Percentiles rank a stretch among this genome's conserved stretches.
These are phyloP conservation scores for Stromatinia cepivora DNA, from an alignment of 2,329 filamentous ascomycete genomes.

Conservation along the genomic window DNA sequence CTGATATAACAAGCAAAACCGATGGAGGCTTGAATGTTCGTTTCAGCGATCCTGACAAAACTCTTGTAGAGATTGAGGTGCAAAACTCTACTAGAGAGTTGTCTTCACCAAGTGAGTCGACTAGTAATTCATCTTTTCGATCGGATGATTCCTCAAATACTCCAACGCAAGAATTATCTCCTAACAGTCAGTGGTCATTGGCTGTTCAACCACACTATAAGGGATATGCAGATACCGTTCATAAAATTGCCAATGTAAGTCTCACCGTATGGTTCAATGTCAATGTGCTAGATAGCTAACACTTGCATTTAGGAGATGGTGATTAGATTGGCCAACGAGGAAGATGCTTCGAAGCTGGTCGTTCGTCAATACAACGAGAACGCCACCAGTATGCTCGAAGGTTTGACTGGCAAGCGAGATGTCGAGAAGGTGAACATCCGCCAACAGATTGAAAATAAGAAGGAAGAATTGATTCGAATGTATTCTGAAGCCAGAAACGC, in stretches of 20 bases:
- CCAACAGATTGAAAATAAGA: conserved; percentile 28
- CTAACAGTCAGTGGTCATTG: conserved; percentile 34
- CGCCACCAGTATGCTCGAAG: conserved; percentile 33
- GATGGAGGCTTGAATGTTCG: conserved; percentile 7
- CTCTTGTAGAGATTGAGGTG: conserved; percentile 25
- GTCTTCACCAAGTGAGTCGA: conserved; percentile 19
- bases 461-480: conserved; percentile 28
- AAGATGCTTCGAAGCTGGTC: conserved; percentile 37
- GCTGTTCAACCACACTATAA: conserved; percentile 39
- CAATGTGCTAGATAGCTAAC: conserved; percentile 28
- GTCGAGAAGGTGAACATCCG: conserved; percentile 28
- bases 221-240: conserved; percentile 32
- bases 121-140: background rate
- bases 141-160: conserved; percentile 26
- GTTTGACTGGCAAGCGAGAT: conserved; percentile 28
- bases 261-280: background rate
- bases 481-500: conserved; percentile 30
- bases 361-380: conserved; percentile 38
- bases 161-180: conserved; percentile 25
- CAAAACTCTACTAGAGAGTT: background rate
- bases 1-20: conserved; percentile 1
- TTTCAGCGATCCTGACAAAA: conserved; percentile 28
- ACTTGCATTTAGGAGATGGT: conserved; percentile 36
- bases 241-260: conserved; percentile 40
- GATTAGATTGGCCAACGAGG: conserved; percentile 35